A percentile compares a stretch with the other conserved stretches of the same genome.
Conservation (phyloP, 2,329 filamentous ascomycete species). For the Coniochaeta hoffmannii region DNA sequence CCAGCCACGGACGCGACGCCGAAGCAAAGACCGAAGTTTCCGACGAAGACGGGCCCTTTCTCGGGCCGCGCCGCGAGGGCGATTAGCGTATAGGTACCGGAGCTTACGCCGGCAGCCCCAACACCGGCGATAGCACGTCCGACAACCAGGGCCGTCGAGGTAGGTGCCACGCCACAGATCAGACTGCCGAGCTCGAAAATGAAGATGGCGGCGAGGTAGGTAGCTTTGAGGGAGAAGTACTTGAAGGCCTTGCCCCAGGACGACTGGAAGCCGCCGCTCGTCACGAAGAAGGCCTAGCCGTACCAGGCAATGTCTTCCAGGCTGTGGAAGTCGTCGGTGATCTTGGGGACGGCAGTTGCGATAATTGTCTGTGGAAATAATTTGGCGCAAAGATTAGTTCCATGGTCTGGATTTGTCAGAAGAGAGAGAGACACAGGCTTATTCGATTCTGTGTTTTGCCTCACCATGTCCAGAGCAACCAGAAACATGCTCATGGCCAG, state of each 20-base stretch:
- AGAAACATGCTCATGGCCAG: constrained; percentile 2
- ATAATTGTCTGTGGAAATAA: constrained; percentile 28
- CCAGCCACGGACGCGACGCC: background rate
- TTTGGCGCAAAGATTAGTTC: background rate
- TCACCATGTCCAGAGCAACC: constrained; percentile 7
- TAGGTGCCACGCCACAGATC: constrained; percentile 25
- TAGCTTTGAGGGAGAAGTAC: constrained; percentile 22
- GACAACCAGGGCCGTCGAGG: constrained; percentile 21
- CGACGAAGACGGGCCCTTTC: background rate
- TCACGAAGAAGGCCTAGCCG: constrained; percentile 26
- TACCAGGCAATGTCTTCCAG: constrained; percentile 35
- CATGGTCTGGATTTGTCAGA: background rate
- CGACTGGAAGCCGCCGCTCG: constrained; percentile 18
- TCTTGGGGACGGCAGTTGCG: constrained; percentile 29
- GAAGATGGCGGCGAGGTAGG: constrained; percentile 21
- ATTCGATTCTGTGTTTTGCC: no score
- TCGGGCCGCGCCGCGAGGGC: background rate
- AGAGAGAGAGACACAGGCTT: background rate
- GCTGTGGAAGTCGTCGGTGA: constrained; percentile 26
- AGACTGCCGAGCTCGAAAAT: constrained; percentile 29
- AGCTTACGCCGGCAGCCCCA: constrained; percentile 22
- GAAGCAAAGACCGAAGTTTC: background rate
- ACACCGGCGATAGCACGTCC: constrained; percentile 28
- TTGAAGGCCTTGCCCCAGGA: constrained; percentile 23
- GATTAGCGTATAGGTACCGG: background rate